Conservation (phyloP, 139 green algal genomes). For the Coelastrella sp. region DNA sequence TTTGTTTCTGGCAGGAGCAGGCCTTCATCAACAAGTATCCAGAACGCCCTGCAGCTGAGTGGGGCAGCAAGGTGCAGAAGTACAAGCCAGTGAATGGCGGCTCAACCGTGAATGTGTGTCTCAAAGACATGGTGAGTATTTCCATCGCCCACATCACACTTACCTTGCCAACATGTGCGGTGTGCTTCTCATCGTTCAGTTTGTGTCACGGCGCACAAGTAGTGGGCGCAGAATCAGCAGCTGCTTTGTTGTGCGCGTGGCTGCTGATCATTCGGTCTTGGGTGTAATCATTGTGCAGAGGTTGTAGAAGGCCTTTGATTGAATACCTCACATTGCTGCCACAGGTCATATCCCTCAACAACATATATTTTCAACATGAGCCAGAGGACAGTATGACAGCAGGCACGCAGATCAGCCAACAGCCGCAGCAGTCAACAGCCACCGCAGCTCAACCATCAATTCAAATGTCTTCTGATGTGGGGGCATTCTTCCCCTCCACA, state of each 20-base stretch:
- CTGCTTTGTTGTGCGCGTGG: neutral
- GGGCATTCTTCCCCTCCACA: no score
- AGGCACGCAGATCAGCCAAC: no score
- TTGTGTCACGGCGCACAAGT: neutral
- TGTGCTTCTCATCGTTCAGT: no score
- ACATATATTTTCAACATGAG: constrained; percentile 53
- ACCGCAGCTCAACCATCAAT: neutral
- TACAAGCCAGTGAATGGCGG: constrained; percentile 54
- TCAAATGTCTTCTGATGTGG: no score
- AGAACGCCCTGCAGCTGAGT: constrained; percentile 40
- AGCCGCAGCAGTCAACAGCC: neutral
- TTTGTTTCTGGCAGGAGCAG: constrained; percentile 14
- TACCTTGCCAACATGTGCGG: no score
- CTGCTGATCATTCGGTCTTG: neutral
- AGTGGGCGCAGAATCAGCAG: neutral
- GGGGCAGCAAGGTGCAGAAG: constrained; percentile 64
- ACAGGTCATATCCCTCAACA: constrained; percentile 45
- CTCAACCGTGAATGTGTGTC: constrained; percentile 45
- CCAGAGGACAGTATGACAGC: neutral
- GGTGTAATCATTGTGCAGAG: neutral
- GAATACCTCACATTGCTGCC: neutral
- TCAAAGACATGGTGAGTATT: constrained; percentile 59
- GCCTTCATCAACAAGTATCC: constrained; percentile 67
- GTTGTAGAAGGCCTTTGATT: neutral
- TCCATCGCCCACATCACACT: no score